These are phyloP conservation scores for Geopyxis carbonaria DNA, from an alignment of 495 filamentous ascomycete genomes.

Conservation along the genomic window DNA sequence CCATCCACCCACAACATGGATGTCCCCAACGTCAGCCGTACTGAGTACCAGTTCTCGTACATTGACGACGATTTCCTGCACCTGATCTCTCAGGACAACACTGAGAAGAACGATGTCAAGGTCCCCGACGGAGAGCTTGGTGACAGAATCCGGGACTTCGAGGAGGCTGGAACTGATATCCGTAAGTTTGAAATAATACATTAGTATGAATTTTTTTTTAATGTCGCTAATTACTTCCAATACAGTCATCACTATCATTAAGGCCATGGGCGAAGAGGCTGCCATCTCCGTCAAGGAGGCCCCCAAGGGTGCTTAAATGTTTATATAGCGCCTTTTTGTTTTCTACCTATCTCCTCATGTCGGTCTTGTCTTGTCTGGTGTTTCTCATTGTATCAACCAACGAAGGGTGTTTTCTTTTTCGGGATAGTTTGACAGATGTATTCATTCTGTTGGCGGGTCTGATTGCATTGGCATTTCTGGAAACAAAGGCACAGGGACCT, in stretches of 20 bases:
- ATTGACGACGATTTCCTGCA: slow-evolving; percentile 78
- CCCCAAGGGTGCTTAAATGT: slow-evolving; percentile 25
- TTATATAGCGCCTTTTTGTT: too few relatives aligned
- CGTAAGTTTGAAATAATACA: slow-evolving; percentile 42
- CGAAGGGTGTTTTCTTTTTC: too few relatives aligned
- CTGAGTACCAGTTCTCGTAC: slow-evolving; percentile 63
- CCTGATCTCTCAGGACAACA: slow-evolving; percentile 66
- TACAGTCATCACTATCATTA: slow-evolving; percentile 81
- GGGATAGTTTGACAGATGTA: too few relatives aligned
- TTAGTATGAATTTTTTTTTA: not conserved
- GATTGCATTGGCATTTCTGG: too few relatives aligned
- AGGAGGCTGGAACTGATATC: slow-evolving; percentile 56
- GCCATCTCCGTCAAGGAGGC: slow-evolving; percentile 91
- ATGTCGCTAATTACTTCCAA: slow-evolving; percentile 3
- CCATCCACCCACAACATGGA: slow-evolving; percentile 99
- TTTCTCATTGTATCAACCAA: too few relatives aligned
- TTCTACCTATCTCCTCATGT: too few relatives aligned
- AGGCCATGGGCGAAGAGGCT: slow-evolving; percentile 88
- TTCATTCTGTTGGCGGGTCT: too few relatives aligned
- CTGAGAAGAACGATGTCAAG: slow-evolving; percentile 87
- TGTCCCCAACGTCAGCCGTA: slow-evolving; percentile 76
- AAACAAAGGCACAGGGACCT: too few relatives aligned
- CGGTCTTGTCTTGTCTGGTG: too few relatives aligned
- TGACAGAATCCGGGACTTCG: slow-evolving; percentile 51
- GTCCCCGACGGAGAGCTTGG: slow-evolving; percentile 77